Evolutionary conservation across 2,329 filamentous ascomycete genomes (phyloP).

Genomic region (Curvularia sp.): DNA sequence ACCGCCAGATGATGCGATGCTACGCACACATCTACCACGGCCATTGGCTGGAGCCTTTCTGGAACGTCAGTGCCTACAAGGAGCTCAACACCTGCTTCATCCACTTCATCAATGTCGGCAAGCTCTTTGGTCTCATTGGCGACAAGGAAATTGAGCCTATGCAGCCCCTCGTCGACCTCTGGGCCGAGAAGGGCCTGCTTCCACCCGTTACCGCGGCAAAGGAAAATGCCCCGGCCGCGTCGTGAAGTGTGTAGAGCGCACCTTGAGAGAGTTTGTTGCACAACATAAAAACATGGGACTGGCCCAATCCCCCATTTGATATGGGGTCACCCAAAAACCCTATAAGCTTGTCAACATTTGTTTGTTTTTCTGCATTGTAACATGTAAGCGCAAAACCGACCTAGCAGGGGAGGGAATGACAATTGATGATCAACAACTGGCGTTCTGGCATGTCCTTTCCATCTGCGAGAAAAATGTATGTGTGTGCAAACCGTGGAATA

Average conservation of each 20-base stretch:
- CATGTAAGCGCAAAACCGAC: conserved; percentile 12
- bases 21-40: conserved; percentile 62
- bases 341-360: conserved; percentile 18
- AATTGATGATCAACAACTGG: conserved; percentile 7
- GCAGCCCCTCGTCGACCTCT: conserved; percentile 91
- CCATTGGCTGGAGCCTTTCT: conserved; percentile 60
- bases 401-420: background rate
- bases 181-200: conserved; percentile 87
- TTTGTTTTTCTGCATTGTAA: conserved; percentile 19
- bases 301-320: conserved; percentile 16
- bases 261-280: background rate
- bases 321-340: conserved; percentile 13
- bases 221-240: conserved; percentile 31
- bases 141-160: conserved; percentile 94
- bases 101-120: conserved; percentile 68
- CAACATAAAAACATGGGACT: background rate
- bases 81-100: conserved; percentile 63
- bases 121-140: conserved; percentile 78
- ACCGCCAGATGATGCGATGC: conserved; percentile 63
- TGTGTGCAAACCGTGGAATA: conserved; percentile 3
- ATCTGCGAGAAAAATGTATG: conserved; percentile 5
- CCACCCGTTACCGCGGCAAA: conserved; percentile 54
- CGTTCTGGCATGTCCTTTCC: conserved; percentile 19
- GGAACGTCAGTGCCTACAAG: conserved; percentile 57
- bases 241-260: background rate